Evolutionary conservation across 148 eudicot genomes (phyloP), one percentile per base, ranked within the genome.

Genomic region (Nyssa sinensis): DNA sequence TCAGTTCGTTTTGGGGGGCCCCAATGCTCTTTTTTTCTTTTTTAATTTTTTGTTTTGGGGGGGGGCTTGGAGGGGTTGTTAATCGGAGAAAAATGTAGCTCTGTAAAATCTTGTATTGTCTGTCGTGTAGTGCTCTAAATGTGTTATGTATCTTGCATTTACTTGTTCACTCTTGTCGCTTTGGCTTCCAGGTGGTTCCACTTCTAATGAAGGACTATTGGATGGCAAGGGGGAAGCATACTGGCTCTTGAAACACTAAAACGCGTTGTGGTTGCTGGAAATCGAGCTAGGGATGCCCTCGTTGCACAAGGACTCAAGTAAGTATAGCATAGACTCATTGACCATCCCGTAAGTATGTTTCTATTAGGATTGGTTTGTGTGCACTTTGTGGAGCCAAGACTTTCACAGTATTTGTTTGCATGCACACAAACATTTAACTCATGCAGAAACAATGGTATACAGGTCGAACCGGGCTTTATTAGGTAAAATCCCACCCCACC

Each of bases 151-250:
- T 67, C 44, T 44, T 73, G 29, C 29, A 44, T 73, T 37, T 25
- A 63, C 25, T 39, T 35, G 33, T 67, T 63, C 28, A 35, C 29
- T 23, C 17, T 31, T 70, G 62, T 19, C 77, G 27, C 32, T 69
- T 24, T 66, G 65, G 29, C 68, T 75, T 74, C 31, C 91, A 95
- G 98, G 99, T 95, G 74, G 99, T 95, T 74, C 99, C 99, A 23
- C 99, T 95, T 84, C 82, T 95, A 68, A 95, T 95, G 99, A 92
- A 95, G 86, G 99, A n/a, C 97, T 71, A 95, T 95, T 62, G 99
- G 99, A 51, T 95, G 99, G 97, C 96, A 89, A 86, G 99, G 98
- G 47, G 97, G 99, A 80, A 95, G 99, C 75, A 92, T 95, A 70
- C 81, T 92, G 67, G 97, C 99, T 68, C 94, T 95, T 82, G 99